Base-by-base conservation (phyloP, 768 basidiomycete species). In the Candolleomyces aberdarensis region DNA sequence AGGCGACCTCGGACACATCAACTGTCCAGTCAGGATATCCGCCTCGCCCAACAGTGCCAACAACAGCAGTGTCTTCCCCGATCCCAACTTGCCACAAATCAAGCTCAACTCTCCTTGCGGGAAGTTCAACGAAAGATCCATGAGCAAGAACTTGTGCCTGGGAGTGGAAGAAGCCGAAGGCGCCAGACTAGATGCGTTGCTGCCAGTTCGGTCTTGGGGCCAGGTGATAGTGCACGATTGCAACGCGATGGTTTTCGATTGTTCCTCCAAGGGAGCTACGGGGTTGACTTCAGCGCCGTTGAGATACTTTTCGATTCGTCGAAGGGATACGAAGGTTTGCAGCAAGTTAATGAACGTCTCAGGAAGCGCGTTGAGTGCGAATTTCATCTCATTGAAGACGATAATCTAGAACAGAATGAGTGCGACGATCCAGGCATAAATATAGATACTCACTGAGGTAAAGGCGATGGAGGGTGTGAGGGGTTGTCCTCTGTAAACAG, bases 231-330 rank as follows among this genome's bases (percentile, higher is more conserved):
- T 96, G 43, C 92, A 94, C 9, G 89, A 90, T 69, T 89, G 89
- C 65, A 96, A 83, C 0, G 87, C 80, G 57, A 96, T 86, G 3
- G 76, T 81, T 55, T 80, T 77, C n/a, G 80, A 78, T 64, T 88
- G 83, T 31, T 81, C 71, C 20, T 78, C 72, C 7, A 91, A 71
- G 3, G 86, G 85, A 4, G 79, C 81, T 10, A 91, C 85, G 1
- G 79, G 72, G 1, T 80, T 71, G 15, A 97, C 86, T 73, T 98
- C 95, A 1, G 83, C 82, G 9, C 83, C 80, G 52, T 84, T 76
- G 26, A 97, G 82, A 71, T 96, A 97, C 67, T 92, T 94, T 70
- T 96, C 94, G 62, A 97, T 95, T 55, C 95, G 91, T 17, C 90
- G 86, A 54, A 95, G 77, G 11, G 93, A 95, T 15, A 97, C 92